Percentiles rank a stretch among this genome's conserved stretches.
phyloP scores from a whole-genome alignment of 345 rosid species.

The Laguncularia racemosa region DNA sequence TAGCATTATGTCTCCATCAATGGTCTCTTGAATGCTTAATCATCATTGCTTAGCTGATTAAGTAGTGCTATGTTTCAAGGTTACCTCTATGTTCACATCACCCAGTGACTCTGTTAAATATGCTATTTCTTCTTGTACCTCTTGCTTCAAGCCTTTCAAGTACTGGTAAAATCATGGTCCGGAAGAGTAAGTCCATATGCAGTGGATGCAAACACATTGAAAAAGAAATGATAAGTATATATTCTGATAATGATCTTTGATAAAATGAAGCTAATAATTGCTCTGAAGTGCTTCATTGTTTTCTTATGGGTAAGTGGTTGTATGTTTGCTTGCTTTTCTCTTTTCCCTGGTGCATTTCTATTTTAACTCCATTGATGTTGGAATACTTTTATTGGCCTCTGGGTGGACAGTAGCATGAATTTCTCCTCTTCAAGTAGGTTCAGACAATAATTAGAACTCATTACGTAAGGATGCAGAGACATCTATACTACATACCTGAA shows the following conservation, averaged over 20 bases:
- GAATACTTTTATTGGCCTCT: no score
- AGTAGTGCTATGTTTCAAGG: constrained; percentile 5
- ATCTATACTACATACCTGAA: constrained; percentile 29
- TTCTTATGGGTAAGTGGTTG: no score
- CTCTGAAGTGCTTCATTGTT: no score
- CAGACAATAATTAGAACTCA: background rate
- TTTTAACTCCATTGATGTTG: no score
- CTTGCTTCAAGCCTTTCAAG: constrained; percentile 45
- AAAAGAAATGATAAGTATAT: no score
- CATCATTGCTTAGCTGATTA: background rate
- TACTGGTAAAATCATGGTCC: constrained; percentile 32
- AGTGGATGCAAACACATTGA: no score
- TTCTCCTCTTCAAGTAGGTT: no score
- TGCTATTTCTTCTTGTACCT: constrained; percentile 51
- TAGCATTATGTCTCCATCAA: background rate
- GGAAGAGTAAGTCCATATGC: background rate
- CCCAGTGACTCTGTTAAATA: constrained; percentile 43
- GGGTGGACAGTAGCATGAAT: no score
- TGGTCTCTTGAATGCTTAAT: no score
- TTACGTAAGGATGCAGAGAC: background rate
- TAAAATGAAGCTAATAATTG: no score
- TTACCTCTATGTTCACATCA: constrained; percentile 47
- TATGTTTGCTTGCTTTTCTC: no score
- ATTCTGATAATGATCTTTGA: no score
- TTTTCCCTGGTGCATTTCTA: background rate